Conservation (phyloP, 805 yeast genomes). For the Saccharomycopsis fibuligera region DNA sequence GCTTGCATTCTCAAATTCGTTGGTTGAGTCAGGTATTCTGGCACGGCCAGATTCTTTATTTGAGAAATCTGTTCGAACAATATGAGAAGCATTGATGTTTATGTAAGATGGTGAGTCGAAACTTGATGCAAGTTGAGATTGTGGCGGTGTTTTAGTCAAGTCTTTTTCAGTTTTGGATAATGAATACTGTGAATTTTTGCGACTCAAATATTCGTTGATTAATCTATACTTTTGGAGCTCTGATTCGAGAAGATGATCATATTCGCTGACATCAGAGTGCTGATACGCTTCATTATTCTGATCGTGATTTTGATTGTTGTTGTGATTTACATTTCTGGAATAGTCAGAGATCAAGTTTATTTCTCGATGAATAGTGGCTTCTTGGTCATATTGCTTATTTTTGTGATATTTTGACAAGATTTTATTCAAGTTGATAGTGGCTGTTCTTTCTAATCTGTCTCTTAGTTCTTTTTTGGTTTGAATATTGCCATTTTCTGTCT, state of each 20-base stretch:
- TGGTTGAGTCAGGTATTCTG: too few species aligned
- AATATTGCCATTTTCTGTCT: background rate
- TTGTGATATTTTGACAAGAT: background rate
- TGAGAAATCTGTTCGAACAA: background rate
- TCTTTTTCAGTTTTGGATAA: too few species aligned
- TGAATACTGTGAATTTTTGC: background rate
- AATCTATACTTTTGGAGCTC: conserved; percentile 5
- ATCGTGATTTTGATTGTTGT: too few species aligned
- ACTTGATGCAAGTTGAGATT: background rate
- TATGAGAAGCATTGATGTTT: background rate
- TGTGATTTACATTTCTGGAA: background rate
- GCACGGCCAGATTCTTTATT: too few species aligned
- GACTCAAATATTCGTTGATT: conserved; percentile 7
- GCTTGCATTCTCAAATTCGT: too few species aligned
- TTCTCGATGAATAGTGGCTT: conserved; percentile 5
- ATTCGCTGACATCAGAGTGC: too few species aligned
- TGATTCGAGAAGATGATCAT: background rate
- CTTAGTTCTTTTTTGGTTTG: background rate
- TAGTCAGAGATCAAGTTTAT: background rate
- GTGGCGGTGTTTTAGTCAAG: background rate
- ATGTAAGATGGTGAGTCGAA: conserved; percentile 6
- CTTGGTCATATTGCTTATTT: conserved; percentile 1
- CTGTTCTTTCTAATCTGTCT: conserved; percentile 7
- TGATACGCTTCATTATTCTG: too few species aligned
- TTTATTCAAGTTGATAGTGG: conserved; percentile 5